These are phyloP conservation scores for Trametes coccinea DNA, from an alignment of 768 basidiomycete genomes.

Conservation along the genomic window DNA sequence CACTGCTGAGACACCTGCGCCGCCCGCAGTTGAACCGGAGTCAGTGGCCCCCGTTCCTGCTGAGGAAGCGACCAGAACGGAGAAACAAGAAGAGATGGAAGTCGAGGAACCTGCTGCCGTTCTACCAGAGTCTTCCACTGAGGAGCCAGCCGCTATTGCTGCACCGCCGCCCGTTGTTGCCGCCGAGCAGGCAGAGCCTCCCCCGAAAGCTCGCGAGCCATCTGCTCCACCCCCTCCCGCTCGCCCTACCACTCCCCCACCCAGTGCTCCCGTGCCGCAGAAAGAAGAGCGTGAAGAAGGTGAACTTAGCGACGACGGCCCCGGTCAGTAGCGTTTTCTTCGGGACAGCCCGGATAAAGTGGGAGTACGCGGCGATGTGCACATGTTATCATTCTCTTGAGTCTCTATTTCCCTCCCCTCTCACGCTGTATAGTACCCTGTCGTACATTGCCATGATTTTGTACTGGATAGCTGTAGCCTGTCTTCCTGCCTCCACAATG, in stretches of 20 bases:
- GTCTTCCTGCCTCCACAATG: neutral
- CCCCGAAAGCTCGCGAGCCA: neutral
- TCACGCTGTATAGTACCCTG: conserved; percentile 15
- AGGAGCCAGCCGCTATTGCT: conserved; percentile 5
- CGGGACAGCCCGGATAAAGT: neutral
- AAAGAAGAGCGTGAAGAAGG: conserved; percentile 27
- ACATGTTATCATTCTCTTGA: neutral
- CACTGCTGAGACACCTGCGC: too few relatives aligned
- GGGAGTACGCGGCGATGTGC: neutral
- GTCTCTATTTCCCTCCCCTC: neutral
- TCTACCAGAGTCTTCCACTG: neutral
- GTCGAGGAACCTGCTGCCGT: neutral
- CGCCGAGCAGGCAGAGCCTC: neutral
- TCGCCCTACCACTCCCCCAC: neutral
- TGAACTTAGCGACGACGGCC: conserved; percentile 23
- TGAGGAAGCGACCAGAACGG: neutral
- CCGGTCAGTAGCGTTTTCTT: neutral
- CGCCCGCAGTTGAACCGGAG: conserved; percentile 9
- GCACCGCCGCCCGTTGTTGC: neutral
- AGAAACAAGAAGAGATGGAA: conserved; percentile 6
- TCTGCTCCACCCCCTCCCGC: conserved; percentile 1
- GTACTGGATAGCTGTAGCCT: conserved; percentile 25
- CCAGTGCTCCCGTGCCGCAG: neutral
- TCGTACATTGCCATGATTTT: conserved; percentile 14
- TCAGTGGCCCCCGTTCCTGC: neutral